Evolutionary conservation across 805 yeast species (phyloP), one percentile per base, ranked within the genome.

Genomic region (Diddensiella transvaalensis): DNA sequence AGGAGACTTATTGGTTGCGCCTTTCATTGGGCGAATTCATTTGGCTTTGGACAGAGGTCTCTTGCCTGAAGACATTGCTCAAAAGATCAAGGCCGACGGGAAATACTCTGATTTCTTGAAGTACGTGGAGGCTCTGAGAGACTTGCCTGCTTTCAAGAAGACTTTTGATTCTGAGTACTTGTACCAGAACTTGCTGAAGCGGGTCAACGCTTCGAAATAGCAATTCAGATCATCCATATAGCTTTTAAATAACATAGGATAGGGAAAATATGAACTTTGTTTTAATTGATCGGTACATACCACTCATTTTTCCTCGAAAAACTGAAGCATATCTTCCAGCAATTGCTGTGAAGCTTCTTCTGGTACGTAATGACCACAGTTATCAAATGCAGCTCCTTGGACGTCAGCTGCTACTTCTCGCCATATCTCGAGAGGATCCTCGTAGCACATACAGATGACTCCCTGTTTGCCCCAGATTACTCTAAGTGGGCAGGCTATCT

Each of bases 361-460:
- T 4, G 60, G 45, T 1, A 44, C 42, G 13, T 43, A 40, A 22
- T 54, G 52, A 42, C 51, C 51, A 32, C 55, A 19, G 39, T 42
- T 29, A 15, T 10, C n/a, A 46, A 60, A n/a, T 76, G 78, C 32
- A 73, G 78, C 59, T 72, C 58, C 58, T 54, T 72, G 22, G 43
- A 62, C n/a, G 55, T 75, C 2, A 55, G 63, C 17, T 58, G 48
- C 48, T n/a, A 44, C 48, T 2, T 40, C 29, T 13, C 33, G n/a
- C 55, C 55, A 52, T 19, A 50, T 26, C 10, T 22, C 42, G 17
- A 32, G 36, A 15, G 46, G 35, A 24, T 50, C 42, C 13, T 26
- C 11, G 35, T 35, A 52, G 21, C 53, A 48, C 18, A 35, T 29
- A 3, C 30, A 50, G 22, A 52, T 41, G 5, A 46, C 48, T 5